Percentiles rank a stretch among this genome's conserved stretches.
Evolutionary conservation across 2,329 filamentous ascomycete species (phyloP).

Genomic region (Alternaria panax): DNA sequence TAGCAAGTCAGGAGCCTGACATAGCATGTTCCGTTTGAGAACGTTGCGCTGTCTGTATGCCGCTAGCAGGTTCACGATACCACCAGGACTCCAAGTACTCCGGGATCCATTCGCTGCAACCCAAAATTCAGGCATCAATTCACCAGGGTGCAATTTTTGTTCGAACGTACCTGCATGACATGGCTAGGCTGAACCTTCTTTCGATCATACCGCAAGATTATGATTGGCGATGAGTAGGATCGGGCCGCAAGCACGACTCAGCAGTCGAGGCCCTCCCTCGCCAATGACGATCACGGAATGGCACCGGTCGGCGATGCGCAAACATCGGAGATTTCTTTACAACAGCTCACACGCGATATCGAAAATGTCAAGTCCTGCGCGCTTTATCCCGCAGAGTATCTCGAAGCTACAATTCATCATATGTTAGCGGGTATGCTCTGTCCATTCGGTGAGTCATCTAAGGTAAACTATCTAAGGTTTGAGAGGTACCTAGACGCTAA

Average conservation of each 20-base stretch:
- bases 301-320: not conserved
- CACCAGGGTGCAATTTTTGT: not conserved
- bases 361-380: not conserved
- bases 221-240: not conserved
- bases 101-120: not conserved
- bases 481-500: too few relatives aligned
- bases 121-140: not conserved
- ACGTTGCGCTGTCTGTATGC: not conserved
- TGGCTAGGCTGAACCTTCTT: not conserved
- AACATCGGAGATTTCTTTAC: not conserved
- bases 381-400: not conserved
- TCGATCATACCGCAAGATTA: not conserved
- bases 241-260: conserved; percentile 1
- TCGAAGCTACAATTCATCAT: not conserved
- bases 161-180: not conserved
- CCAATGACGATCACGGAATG: not conserved
- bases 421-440: not conserved
- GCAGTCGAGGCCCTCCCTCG: not conserved
- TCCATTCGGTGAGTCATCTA: not conserved
- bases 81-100: not conserved
- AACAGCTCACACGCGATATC: not conserved
- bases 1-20: not conserved
- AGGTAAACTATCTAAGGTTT: not conserved
- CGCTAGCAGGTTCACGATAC: not conserved
- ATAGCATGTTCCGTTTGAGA: not conserved